Percentiles rank a stretch among this genome's conserved stretches.
Conservation (phyloP, 345 rosid genomes). For the Draba incana region DNA sequence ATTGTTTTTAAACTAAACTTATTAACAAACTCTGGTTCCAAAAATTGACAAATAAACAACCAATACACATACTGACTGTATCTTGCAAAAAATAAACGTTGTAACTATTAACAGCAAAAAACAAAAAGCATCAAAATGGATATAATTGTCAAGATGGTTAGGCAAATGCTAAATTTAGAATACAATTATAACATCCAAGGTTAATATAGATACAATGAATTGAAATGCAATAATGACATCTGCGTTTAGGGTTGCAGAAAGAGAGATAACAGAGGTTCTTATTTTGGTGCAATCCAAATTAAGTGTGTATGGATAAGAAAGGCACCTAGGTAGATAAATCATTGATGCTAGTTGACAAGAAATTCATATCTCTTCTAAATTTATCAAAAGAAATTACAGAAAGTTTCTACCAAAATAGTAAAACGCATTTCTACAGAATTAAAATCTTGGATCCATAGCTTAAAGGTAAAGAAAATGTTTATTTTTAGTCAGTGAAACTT, state of each 20-base stretch:
- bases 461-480: not conserved
- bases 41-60: conserved; percentile 11
- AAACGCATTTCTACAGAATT: not conserved
- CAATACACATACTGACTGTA: conserved; percentile 28
- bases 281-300: conserved; percentile 2
- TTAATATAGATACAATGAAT: not conserved
- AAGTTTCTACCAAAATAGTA: conserved; percentile 18
- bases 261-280: not conserved
- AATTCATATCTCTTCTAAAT: conserved; percentile 3
- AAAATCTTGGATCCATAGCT: conserved; percentile 9
- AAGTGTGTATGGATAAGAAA: conserved; percentile 23
- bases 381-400: conserved; percentile 3
- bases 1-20: conserved; percentile 3
- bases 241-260: conserved; percentile 13
- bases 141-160: conserved; percentile 14
- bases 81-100: conserved; percentile 23
- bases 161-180: conserved; percentile 17
- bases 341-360: conserved; percentile 6
- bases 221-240: conserved; percentile 5
- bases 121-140: not conserved
- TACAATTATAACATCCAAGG: conserved; percentile 13
- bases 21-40: conserved; percentile 17
- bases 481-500: conserved; percentile 15
- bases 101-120: conserved; percentile 8
- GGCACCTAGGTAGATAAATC: not conserved